Base-by-base conservation (phyloP, 306 rosid species). In the Cyclanthera cordifolia region DNA sequence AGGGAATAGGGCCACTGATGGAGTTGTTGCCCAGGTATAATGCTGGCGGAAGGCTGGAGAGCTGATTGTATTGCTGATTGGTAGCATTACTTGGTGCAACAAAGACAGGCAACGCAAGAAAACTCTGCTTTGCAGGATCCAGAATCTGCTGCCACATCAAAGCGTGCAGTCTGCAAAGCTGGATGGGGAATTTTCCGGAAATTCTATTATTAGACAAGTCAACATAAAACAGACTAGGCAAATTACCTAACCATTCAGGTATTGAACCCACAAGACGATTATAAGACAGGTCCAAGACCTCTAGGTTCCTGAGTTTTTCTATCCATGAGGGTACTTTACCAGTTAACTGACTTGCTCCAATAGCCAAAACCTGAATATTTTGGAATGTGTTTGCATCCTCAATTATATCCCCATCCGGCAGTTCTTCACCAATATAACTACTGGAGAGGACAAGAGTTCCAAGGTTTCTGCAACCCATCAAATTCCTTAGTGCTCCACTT, bases 241-340 rank as follows among this genome's bases (percentile, higher is more conserved):
- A 81, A 73, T 41, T 57, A 47, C 86, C 88, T 47, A 93, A 80
- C 96, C 89, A 86, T 65, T 81, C 68, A 47, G 99, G 96, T 72
- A 90, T 83, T 14, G 88, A 25, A 69, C 96, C 96, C 5, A 75
- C 75, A 17, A 93, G 14, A 1, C 5, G 57, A 74, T 93, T 93
- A 56, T 30, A 28, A 25, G 99, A 93, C 79, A 93, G 76, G 74
- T 93, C 98, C 82, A 93, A 59, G 58, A 71, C 95, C 82, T 86
- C 84, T 3, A 93, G 85, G 47, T 73, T 81, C 78, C 63, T 77
- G 50, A 93, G 86, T 53, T 83, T 87, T 17, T 21, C 55, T 64
- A 93, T 59, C 99, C 96, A 90, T 53, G 66, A 69, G n/a, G 98
- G 98, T 49, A 93, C 77, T 78, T 64, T 72, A 54, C 98, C 98